A percentile compares a stretch with the other conserved stretches of the same genome.
Conservation (phyloP, 75 land plant species). For the Larix kaempferi region DNA sequence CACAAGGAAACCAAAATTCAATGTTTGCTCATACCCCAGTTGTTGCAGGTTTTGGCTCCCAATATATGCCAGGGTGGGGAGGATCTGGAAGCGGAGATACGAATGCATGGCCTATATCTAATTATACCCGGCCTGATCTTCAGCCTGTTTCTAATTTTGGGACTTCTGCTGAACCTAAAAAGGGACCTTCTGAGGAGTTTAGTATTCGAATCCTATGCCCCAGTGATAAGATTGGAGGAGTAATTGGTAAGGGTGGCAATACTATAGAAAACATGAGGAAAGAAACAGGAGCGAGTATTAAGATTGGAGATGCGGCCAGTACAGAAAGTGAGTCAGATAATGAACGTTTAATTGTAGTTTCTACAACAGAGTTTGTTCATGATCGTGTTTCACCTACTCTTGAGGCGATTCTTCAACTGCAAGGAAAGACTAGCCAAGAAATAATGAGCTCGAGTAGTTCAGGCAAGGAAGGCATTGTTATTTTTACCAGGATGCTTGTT, state of each 20-base stretch:
- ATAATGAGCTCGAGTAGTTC: conserved; percentile 26
- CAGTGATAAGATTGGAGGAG: conserved; percentile 83
- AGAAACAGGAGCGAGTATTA: conserved; percentile 77
- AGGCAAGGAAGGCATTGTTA: conserved; percentile 13
- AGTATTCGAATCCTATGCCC: conserved; percentile 74
- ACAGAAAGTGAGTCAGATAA: conserved; percentile 46
- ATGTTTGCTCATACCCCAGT: conserved; percentile 20
- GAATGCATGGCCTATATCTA: conserved; percentile 35
- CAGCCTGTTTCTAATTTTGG: conserved; percentile 9
- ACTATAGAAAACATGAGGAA: conserved; percentile 75
- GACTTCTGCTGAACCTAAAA: not conserved
- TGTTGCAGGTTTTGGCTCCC: conserved; percentile 20
- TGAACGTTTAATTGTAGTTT: conserved; percentile 74
- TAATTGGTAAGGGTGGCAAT: conserved; percentile 90
- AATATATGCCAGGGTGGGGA: too few relatives aligned
- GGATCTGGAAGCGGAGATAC: conserved; percentile 43
- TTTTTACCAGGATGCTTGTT: conserved; percentile 65
- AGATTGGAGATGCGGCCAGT: conserved; percentile 84
- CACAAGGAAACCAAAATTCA: conserved; percentile 16
- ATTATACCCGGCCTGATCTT: conserved; percentile 15
- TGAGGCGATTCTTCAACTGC: conserved; percentile 82
- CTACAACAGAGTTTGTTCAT: conserved; percentile 62
- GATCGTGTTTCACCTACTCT: conserved; percentile 69
- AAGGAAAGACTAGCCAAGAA: conserved; percentile 48
- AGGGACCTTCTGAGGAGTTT: conserved; percentile 45